phyloP scores from a whole-genome alignment of 2,329 filamentous ascomycete species.

The Hypoxylon sp. region DNA sequence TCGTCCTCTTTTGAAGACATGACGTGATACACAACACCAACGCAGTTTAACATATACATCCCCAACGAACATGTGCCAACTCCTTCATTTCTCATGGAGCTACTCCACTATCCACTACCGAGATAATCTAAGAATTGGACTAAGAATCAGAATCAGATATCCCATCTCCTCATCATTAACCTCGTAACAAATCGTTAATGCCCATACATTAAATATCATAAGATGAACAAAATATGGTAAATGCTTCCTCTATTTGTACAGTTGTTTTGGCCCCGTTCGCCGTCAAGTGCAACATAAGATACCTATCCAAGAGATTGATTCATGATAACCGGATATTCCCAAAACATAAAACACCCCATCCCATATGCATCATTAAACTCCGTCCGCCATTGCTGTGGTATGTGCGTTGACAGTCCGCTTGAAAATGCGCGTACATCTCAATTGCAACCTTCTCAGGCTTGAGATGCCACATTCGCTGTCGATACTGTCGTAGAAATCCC shows the following conservation, averaged over 20 bases:
- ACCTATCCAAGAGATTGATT: constrained; percentile 7
- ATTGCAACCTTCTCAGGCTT: constrained; percentile 36
- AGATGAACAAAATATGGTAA: constrained; percentile 20
- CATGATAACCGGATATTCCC: constrained; percentile 19
- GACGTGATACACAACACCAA: background rate
- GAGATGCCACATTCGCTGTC: constrained; percentile 42
- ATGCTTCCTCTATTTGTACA: constrained; percentile 36
- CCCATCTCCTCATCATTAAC: constrained; percentile 12
- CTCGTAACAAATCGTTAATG: constrained; percentile 14
- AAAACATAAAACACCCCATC: constrained; percentile 2
- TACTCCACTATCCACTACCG: background rate
- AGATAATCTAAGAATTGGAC: constrained; percentile 9
- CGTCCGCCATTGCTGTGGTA: constrained; percentile 32
- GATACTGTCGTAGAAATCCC: constrained; percentile 36
- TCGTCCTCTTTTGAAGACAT: background rate
- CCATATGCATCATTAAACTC: constrained; percentile 34
- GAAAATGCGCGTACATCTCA: constrained; percentile 15
- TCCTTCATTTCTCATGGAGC: background rate
- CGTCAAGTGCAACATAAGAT: constrained; percentile 1
- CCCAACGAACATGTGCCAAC: no score
- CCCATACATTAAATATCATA: constrained; percentile 20
- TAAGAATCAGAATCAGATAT: constrained; percentile 11
- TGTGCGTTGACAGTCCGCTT: constrained; percentile 29
- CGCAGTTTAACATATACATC: no score
- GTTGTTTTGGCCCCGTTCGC: constrained; percentile 22